A percentile compares a stretch with the other conserved stretches of the same genome.
These are phyloP conservation scores for Pichia sp. DNA, from an alignment of 1,139 yeast genomes.

Conservation along the genomic window DNA sequence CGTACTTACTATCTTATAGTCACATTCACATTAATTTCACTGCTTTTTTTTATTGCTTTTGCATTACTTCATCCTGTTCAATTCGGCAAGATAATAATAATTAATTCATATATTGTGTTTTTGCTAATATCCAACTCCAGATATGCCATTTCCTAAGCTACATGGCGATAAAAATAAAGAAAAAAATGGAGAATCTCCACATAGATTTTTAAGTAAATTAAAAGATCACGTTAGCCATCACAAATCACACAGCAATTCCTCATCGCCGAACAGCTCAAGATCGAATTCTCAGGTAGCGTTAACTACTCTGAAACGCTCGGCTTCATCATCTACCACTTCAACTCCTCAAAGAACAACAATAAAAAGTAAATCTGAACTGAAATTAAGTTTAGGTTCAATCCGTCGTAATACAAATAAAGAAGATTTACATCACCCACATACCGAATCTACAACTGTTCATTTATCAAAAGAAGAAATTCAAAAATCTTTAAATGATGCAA, in stretches of 20 bases:
- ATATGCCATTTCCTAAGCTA: not conserved
- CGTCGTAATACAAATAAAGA: not conserved
- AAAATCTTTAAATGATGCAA: constrained; percentile 14
- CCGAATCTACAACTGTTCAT: constrained; percentile 1
- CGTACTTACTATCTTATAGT: too few relatives aligned
- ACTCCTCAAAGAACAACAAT: not conserved
- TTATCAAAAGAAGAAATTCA: constrained; percentile 11
- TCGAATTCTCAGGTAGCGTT: constrained; percentile 1
- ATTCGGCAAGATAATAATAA: too few relatives aligned
- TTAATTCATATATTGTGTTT: too few relatives aligned
- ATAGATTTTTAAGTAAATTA: constrained; percentile 6
- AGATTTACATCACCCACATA: not conserved
- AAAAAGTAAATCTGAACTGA: not conserved
- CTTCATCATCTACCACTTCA: not conserved
- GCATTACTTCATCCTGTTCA: not conserved
- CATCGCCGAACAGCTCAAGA: constrained; percentile 1
- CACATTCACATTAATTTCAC: too few relatives aligned
- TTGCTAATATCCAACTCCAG: too few relatives aligned
- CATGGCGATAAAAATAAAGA: not conserved
- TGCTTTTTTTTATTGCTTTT: too few relatives aligned
- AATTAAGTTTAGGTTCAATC: not conserved
- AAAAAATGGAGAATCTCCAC: constrained; percentile 1
- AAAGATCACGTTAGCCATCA: constrained; percentile 11
- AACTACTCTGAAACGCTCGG: constrained; percentile 5
- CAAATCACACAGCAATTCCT: not conserved